Conservation (phyloP, 2,329 filamentous ascomycete genomes). For the Epichloe bromicola region DNA sequence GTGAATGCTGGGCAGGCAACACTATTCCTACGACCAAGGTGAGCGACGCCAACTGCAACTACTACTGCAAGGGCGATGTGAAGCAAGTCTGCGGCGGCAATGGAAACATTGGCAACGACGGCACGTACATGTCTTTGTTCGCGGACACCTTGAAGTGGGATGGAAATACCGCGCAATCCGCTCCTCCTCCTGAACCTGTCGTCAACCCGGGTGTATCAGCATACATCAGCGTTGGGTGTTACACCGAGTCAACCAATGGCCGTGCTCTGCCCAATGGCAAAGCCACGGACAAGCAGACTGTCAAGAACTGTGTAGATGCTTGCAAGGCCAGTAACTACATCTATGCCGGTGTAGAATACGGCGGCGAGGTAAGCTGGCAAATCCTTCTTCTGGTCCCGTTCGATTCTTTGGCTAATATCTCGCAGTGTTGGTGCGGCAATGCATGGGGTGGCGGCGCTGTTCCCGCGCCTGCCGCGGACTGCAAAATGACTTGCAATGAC, state of each 20-base stretch:
- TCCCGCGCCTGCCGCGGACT: slow-evolving; percentile 18
- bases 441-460: slow-evolving; percentile 15
- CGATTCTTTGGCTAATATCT: not conserved
- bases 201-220: slow-evolving; percentile 26
- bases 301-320: slow-evolving; percentile 20
- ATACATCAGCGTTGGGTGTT: slow-evolving; percentile 25
- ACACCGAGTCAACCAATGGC: slow-evolving; percentile 20
- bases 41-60: slow-evolving; percentile 36
- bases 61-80: slow-evolving; percentile 33
- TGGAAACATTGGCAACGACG: slow-evolving; percentile 20
- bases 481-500: slow-evolving; percentile 22
- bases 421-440: slow-evolving; percentile 25
- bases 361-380: slow-evolving; percentile 18
- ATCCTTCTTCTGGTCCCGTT: not conserved
- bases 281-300: slow-evolving; percentile 15
- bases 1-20: slow-evolving; percentile 43
- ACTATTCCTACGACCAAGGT: slow-evolving; percentile 30
- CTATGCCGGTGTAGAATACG: slow-evolving; percentile 26
- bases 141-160: slow-evolving; percentile 20
- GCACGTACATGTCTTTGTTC: slow-evolving; percentile 36
- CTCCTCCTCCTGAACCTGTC: slow-evolving; percentile 12
- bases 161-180: slow-evolving; percentile 14
- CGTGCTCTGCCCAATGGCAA: slow-evolving; percentile 20
- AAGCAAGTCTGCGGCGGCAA: slow-evolving; percentile 42
- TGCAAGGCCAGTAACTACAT: slow-evolving; percentile 17